These are phyloP conservation scores for Fulvia fulva DNA, from an alignment of 2,329 filamentous ascomycete species.

Conservation along the genomic window DNA sequence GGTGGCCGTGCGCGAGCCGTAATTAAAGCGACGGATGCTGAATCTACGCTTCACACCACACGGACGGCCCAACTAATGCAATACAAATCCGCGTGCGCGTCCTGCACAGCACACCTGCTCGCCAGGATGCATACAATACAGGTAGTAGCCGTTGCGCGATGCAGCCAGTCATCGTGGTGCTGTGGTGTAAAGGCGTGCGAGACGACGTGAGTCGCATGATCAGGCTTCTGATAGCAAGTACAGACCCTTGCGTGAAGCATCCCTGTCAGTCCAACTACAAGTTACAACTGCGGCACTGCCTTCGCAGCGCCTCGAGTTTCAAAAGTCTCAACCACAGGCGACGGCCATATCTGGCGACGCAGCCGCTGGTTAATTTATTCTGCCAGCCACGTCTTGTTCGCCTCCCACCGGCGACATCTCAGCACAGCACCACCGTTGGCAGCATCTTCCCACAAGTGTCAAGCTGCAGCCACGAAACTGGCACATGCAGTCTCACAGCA, in stretches of 20 bases:
- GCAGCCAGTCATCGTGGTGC: background rate
- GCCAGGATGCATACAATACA: background rate
- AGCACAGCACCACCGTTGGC: background rate
- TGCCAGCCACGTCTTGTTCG: background rate
- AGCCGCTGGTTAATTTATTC: background rate
- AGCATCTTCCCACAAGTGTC: background rate
- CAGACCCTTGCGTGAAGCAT: background rate
- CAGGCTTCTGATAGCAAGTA: background rate
- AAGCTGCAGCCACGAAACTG: background rate
- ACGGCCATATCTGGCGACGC: background rate
- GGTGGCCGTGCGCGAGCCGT: background rate
- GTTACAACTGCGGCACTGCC: no score
- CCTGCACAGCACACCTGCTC: background rate
- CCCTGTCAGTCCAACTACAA: background rate
- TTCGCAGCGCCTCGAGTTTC: background rate
- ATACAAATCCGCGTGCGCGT: background rate
- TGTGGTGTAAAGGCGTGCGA: background rate
- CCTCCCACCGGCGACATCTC: background rate
- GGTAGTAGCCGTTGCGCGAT: background rate
- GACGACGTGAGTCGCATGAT: constrained; percentile 1
- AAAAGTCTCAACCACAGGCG: background rate
- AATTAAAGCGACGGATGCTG: no score
- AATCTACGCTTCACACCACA: no score
- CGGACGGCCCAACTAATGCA: background rate
- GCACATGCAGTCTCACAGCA: background rate